Evolutionary conservation across 208 protist species (phyloP).

Genomic region (Leptomonas seymouri): DNA sequence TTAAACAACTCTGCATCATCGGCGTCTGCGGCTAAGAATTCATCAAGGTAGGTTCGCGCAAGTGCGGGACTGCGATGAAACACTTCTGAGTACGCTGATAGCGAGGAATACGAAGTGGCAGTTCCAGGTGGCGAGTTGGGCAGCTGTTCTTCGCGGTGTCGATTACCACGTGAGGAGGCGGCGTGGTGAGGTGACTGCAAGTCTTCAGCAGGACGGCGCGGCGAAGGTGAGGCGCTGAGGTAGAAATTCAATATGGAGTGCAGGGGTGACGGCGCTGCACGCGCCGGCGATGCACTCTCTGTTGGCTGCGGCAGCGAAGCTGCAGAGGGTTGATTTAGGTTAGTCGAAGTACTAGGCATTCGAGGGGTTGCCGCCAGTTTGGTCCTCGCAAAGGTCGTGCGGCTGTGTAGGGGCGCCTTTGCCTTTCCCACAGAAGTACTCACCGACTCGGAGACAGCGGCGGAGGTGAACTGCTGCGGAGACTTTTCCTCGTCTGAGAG

Average conservation of each 20-base stretch:
- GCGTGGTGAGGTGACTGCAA: too few relatives aligned
- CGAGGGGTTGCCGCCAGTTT: background rate
- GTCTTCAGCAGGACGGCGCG: background rate
- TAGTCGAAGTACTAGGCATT: background rate
- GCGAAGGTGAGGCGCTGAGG: conserved; percentile 18
- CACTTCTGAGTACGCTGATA: background rate
- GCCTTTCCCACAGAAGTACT: background rate
- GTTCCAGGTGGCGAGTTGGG: too few relatives aligned
- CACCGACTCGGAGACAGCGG: background rate
- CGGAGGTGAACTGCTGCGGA: background rate
- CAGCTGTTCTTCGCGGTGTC: background rate
- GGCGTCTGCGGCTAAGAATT: conserved; percentile 20
- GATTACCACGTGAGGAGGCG: background rate
- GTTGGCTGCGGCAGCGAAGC: background rate
- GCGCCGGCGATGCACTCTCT: background rate
- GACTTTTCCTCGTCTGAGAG: conserved; percentile 6
- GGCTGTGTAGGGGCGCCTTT: background rate
- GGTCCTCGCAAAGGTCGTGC: conserved; percentile 18
- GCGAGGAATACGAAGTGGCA: background rate
- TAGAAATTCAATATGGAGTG: conserved; percentile 16
- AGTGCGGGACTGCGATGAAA: conserved; percentile 18
- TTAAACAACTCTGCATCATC: too few relatives aligned
- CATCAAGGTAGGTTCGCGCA: conserved; percentile 23
- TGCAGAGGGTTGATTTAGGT: background rate
- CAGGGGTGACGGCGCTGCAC: conserved; percentile 1